Evolutionary conservation across 306 rosid genomes (phyloP), one percentile per base, ranked within the genome.

Genomic region (Cucumis melo): DNA sequence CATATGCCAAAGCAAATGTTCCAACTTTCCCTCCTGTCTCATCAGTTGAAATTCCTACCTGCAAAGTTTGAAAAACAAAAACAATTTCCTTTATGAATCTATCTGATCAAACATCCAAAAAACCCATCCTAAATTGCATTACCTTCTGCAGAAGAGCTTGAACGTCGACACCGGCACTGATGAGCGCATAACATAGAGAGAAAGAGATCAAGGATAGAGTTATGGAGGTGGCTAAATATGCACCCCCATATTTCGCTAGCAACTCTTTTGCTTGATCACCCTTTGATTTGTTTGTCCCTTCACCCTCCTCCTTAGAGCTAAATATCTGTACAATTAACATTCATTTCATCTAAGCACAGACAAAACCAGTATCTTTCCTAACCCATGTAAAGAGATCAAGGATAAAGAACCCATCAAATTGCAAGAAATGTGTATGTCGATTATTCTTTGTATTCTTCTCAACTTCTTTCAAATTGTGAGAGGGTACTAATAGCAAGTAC

Each of bases 221-320:
- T 23, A 94, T 94, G 70, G 97, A 94, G 53, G 98, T 94, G 78
- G 91, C 97, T 15, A 94, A 75, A 79, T 91, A 94, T 20, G 97
- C 96, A 76, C 91, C 98, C 65, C 97, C 98, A 80, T 94, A 94
- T 79, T 94, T 91, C 71, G 98, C 89, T 11, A 94, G 88, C 81
- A 94, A 81, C 41, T 90, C 92, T 85, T 94, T 94, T 66, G 96
- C 97, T 81, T 94, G 87, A 80, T 87, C 91, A 2, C 97, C 97
- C 84, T 84, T 91, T 6, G 96, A 90, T 84, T 86, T 90, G 76
- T 78, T 78, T 74, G 73, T 78, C 44, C 83, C 88, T n/a, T 23
- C 60, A 46, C 59, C 93, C 78, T 88, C 91, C 59, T 88, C 91
- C 86, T 87, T 91, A 23, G 98, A 85, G 74, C 86, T 94, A 82